Evolutionary conservation across 441 rosid genomes (phyloP).

Genomic region (Gossypium gossypioides): DNA sequence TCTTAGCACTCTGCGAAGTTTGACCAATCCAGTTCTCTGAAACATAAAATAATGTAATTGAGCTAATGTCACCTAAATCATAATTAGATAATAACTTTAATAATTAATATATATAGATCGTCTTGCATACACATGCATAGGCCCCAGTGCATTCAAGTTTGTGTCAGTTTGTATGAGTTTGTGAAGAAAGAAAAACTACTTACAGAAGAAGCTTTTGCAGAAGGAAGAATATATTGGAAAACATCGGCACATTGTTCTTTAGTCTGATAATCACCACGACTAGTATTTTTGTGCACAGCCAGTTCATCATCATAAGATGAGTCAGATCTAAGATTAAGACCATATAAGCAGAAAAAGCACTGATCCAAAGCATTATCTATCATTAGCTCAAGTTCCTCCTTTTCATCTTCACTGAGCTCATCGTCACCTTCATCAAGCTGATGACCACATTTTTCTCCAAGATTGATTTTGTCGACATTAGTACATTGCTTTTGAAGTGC

Average conservation of each 20-base stretch:
- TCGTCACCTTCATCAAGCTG: slow-evolving; percentile 27
- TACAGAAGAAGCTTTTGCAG: slow-evolving; percentile 89
- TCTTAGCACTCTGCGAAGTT: slow-evolving; percentile 94
- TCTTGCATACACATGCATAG: background rate
- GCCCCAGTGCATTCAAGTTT: background rate
- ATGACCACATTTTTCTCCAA: slow-evolving; percentile 30
- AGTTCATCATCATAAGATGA: slow-evolving; percentile 86
- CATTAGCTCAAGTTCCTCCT: slow-evolving; percentile 79
- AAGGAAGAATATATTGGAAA: slow-evolving; percentile 87
- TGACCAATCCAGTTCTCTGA: slow-evolving; percentile 89
- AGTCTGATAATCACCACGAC: slow-evolving; percentile 96
- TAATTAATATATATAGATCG: background rate
- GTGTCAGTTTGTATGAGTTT: background rate
- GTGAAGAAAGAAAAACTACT: slow-evolving; percentile 35
- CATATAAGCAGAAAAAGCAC: slow-evolving; percentile 94
- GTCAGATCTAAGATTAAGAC: slow-evolving; percentile 91
- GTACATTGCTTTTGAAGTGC: slow-evolving; percentile 23
- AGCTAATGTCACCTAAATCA: slow-evolving; percentile 3
- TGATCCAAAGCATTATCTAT: slow-evolving; percentile 90
- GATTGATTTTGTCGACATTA: slow-evolving; percentile 24
- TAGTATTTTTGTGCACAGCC: slow-evolving; percentile 78
- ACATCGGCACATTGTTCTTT: slow-evolving; percentile 98
- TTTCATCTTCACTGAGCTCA: slow-evolving; percentile 67
- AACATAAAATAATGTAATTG: slow-evolving; percentile 18
- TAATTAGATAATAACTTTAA: slow-evolving; percentile 7